Evolutionary conservation across 495 filamentous ascomycete genomes (phyloP).

Genomic region (Bathelium albidoporum): DNA sequence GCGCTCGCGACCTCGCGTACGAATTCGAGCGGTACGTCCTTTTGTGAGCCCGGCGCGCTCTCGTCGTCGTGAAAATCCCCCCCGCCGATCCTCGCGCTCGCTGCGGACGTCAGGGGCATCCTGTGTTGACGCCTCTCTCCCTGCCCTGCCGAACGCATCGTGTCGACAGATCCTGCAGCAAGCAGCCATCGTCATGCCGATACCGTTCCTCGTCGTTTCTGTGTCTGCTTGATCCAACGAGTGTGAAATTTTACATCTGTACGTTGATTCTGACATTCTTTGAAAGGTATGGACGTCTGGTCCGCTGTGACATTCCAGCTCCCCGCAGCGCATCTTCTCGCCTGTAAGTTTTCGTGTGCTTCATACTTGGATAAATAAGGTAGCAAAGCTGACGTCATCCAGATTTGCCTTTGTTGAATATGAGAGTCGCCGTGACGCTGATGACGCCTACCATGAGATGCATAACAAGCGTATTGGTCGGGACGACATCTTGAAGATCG

Average conservation of each 20-base stretch:
- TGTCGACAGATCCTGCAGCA: constrained; percentile 16
- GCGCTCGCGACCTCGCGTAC: constrained; percentile 99
- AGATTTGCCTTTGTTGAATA: constrained; percentile 99
- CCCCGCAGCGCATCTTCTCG: constrained; percentile 84
- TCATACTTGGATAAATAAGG: constrained; percentile 10
- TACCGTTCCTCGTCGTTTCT: constrained; percentile 21
- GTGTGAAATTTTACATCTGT: constrained; percentile 5
- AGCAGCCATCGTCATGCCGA: constrained; percentile 18
- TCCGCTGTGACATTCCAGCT: constrained; percentile 97
- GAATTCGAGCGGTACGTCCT: constrained; percentile 98
- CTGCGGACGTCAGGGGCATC: neutral
- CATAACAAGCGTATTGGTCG: constrained; percentile 97
- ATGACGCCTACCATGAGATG: constrained; percentile 99
- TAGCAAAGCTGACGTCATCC: constrained; percentile 24
- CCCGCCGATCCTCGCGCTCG: neutral
- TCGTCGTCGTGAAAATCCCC: neutral
- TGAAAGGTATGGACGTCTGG: constrained; percentile 87
- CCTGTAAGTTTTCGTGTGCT: constrained; percentile 67
- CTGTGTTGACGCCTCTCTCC: neutral
- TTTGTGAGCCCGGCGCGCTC: constrained; percentile 9
- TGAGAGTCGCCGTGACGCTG: constrained; percentile 95
- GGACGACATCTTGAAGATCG: constrained; percentile 94
- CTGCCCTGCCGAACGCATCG: neutral
- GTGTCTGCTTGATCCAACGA: constrained; percentile 11
- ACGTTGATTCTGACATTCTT: constrained; percentile 23